These are phyloP conservation scores for Prillingera fragicola DNA, from an alignment of 1,284 basidiomycete species.

Conservation along the genomic window DNA sequence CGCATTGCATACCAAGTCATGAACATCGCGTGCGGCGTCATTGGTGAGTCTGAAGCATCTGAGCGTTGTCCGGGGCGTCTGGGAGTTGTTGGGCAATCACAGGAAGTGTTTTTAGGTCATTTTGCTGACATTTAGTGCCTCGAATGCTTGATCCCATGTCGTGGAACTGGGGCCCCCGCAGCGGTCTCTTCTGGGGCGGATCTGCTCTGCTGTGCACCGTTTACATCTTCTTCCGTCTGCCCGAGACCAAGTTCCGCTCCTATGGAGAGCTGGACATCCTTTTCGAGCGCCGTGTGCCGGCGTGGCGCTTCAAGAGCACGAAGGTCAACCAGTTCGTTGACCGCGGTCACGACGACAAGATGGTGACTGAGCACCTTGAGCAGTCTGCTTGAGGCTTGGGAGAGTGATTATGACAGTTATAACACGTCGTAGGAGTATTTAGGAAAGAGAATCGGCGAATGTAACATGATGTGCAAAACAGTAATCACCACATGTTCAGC, in stretches of 20 bases:
- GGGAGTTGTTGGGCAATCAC: no score
- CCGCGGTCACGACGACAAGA: background rate
- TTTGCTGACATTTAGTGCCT: constrained; percentile 5
- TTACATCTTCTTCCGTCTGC: constrained; percentile 36
- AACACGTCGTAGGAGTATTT: no score
- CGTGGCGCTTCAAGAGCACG: constrained; percentile 29
- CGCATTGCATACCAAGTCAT: constrained; percentile 44
- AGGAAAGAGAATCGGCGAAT: no score
- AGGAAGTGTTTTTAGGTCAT: no score
- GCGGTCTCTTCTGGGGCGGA: constrained; percentile 28
- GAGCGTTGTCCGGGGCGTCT: no score
- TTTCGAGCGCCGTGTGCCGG: constrained; percentile 29
- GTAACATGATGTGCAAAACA: no score
- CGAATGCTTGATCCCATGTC: constrained; percentile 5
- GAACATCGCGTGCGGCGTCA: constrained; percentile 31
- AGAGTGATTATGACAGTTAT: no score
- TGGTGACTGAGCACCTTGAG: no score
- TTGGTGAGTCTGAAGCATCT: background rate
- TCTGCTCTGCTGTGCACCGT: constrained; percentile 16
- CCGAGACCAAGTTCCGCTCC: constrained; percentile 25
- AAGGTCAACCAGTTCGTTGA: constrained; percentile 16
- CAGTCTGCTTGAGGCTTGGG: no score
- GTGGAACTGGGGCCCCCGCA: constrained; percentile 26
- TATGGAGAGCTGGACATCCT: constrained; percentile 33
- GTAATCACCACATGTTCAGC: no score